These are phyloP conservation scores for Amesomyces nigricolor DNA, from an alignment of 2,329 filamentous ascomycete species.

Conservation along the genomic window DNA sequence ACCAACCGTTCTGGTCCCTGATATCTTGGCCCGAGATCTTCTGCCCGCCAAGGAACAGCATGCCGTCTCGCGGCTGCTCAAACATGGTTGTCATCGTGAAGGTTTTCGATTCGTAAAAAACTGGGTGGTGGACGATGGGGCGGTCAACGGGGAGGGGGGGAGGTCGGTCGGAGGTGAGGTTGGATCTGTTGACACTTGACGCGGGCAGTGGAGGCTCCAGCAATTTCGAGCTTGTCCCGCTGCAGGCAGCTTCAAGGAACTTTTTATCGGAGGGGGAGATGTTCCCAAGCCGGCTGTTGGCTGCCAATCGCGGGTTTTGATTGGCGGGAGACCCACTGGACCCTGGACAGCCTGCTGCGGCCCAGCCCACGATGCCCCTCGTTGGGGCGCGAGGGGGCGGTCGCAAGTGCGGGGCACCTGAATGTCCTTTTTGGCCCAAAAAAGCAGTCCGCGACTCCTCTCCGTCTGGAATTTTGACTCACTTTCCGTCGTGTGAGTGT, in stretches of 20 bases:
- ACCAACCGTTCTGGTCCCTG: constrained; percentile 84
- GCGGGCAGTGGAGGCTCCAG: constrained; percentile 16
- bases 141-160: constrained; percentile 4
- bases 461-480: constrained; percentile 13
- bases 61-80: constrained; percentile 90
- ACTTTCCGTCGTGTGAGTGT: background rate
- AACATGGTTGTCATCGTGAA: constrained; percentile 83
- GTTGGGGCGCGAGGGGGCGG: constrained; percentile 7
- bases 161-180: constrained; percentile 12
- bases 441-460: constrained; percentile 12
- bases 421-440: background rate
- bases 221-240: constrained; percentile 26
- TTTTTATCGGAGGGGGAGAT: constrained; percentile 26
- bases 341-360: constrained; percentile 7
- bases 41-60: constrained; percentile 90
- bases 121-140: background rate
- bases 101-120: background rate
- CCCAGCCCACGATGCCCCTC: constrained; percentile 22
- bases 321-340: constrained; percentile 11
- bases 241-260: constrained; percentile 25
- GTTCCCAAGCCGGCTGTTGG: constrained; percentile 20
- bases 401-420: constrained; percentile 23
- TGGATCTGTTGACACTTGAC: constrained; percentile 17
- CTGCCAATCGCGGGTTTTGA: background rate
- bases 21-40: constrained; percentile 98